Percentiles rank a stretch among this genome's conserved stretches.
phyloP scores from a whole-genome alignment of 345 rosid species.

The Hibiscus trionum region DNA sequence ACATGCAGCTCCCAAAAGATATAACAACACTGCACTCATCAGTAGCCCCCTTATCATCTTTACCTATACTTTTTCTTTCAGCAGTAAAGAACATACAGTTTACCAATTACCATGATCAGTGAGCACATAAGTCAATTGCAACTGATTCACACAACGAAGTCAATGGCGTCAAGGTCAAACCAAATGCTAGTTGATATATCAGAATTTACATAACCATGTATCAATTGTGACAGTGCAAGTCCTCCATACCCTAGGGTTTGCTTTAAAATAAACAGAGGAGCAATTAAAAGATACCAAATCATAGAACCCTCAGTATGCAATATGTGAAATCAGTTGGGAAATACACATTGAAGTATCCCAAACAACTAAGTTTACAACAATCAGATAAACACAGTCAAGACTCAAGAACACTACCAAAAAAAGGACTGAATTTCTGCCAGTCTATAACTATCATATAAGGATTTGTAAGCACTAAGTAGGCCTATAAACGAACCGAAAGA shows the following conservation, averaged over 20 bases:
- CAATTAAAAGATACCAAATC: not conserved
- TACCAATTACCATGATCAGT: not conserved
- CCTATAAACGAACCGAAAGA: too few relatives aligned
- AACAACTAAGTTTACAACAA: too few relatives aligned
- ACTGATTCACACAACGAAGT: not conserved
- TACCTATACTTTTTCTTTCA: not conserved
- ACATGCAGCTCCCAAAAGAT: not conserved
- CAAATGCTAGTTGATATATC: not conserved
- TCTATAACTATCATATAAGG: too few relatives aligned
- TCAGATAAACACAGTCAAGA: too few relatives aligned
- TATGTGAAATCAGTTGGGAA: not conserved
- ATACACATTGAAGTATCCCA: too few relatives aligned
- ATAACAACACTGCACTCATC: not conserved
- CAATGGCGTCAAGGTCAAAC: not conserved
- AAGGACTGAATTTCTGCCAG: too few relatives aligned
- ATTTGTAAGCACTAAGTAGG: not conserved
- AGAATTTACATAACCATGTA: not conserved
- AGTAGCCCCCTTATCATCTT: not conserved
- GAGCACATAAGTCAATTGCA: not conserved
- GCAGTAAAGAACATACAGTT: not conserved
- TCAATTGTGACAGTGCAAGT: not conserved
- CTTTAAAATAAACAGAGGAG: not conserved
- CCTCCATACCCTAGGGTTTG: not conserved
- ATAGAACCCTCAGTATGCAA: not conserved
- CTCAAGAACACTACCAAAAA: too few relatives aligned